Conservation (phyloP, 2,329 filamentous ascomycete species). For the Sporothrix humicola region DNA sequence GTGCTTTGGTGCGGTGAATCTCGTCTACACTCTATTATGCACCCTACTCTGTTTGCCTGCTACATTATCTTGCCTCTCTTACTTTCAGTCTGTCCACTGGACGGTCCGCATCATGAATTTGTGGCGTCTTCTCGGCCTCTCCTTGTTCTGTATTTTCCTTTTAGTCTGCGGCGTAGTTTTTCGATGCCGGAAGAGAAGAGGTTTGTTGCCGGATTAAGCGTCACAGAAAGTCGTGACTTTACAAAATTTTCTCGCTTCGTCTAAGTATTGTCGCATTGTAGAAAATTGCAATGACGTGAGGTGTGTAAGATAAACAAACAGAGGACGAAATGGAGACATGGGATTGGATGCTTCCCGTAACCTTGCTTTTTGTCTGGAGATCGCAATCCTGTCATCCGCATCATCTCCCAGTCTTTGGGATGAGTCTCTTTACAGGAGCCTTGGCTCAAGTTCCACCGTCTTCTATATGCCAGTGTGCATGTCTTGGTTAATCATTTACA, state of each 20-base stretch:
- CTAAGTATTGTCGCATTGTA: background rate
- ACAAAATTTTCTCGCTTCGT: background rate
- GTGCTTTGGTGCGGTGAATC: background rate
- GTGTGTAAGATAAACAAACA: background rate
- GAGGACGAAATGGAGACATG: background rate
- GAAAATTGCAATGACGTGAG: background rate
- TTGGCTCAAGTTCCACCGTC: background rate
- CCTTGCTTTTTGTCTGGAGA: background rate
- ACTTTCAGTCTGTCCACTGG: background rate
- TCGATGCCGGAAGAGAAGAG: conserved; percentile 2
- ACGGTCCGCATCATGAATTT: background rate
- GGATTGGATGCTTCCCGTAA: background rate
- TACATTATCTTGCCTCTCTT: background rate
- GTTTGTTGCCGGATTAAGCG: background rate
- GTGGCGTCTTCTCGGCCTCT: conserved; percentile 3
- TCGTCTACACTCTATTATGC: background rate
- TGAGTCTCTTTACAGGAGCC: background rate
- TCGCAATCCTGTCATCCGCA: background rate
- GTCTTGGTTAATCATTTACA: background rate
- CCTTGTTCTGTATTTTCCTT: background rate
- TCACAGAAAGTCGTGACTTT: background rate
- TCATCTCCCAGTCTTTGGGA: background rate
- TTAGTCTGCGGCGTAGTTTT: background rate
- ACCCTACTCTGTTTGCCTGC: background rate
- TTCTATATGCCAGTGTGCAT: background rate